These are phyloP conservation scores for Parmelia sp. DNA, from an alignment of 495 filamentous ascomycete species.

Conservation along the genomic window DNA sequence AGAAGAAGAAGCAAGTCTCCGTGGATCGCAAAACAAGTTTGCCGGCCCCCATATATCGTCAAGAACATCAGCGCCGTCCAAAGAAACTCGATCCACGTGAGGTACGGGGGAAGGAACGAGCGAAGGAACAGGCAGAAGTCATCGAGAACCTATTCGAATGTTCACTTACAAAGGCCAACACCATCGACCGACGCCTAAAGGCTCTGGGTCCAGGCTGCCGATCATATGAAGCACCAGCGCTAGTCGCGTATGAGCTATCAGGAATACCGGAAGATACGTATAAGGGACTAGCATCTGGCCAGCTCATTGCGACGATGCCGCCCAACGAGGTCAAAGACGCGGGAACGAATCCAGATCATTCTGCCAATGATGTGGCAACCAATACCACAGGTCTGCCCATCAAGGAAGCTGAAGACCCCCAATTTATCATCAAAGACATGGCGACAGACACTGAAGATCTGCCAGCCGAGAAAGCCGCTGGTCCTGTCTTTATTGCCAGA, in stretches of 20 bases:
- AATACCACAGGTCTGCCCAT: neutral
- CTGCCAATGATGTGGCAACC: neutral
- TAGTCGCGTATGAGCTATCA: neutral
- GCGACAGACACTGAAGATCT: neutral
- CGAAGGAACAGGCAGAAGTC: neutral
- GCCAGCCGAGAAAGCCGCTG: neutral
- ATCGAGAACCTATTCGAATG: neutral
- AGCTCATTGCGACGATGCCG: slow-evolving; percentile 2
- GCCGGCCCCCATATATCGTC: too few relatives aligned
- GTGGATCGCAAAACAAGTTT: neutral
- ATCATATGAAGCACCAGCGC: neutral
- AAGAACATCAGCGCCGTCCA: too few relatives aligned
- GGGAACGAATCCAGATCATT: neutral
- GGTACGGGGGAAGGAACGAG: neutral
- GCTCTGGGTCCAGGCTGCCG: slow-evolving; percentile 4
- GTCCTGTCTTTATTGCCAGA: neutral
- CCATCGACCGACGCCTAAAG: slow-evolving; percentile 5
- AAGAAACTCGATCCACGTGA: neutral
- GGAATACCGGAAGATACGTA: neutral
- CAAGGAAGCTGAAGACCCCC: neutral
- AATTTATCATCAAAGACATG: neutral
- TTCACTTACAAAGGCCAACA: neutral
- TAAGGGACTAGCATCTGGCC: neutral
- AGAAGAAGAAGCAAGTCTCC: neutral
- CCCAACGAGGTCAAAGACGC: neutral